phyloP scores from a whole-genome alignment of 768 basidiomycete genomes.

The Vararia minispora region DNA sequence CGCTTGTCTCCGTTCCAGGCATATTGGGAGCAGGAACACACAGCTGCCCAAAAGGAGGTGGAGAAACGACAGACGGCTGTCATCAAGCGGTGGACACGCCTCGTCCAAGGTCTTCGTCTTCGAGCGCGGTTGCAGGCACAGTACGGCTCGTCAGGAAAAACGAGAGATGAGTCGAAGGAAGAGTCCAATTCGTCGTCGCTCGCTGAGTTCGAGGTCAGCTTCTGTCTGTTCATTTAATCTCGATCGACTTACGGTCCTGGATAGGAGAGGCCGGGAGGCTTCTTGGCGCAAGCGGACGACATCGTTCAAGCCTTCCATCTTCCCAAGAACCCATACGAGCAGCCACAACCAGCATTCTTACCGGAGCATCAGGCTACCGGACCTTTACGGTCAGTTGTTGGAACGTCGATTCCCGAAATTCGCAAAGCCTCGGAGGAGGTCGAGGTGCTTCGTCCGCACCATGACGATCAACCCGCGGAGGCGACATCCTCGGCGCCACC shows the following conservation, averaged over 20 bases:
- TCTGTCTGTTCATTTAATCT: background rate
- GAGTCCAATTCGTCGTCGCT: no score
- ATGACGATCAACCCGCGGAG: no score
- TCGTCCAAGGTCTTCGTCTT: conserved; percentile 83
- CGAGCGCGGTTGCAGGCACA: conserved; percentile 73
- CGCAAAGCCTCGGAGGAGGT: no score
- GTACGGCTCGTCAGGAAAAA: no score
- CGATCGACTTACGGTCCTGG: background rate
- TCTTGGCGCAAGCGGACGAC: conserved; percentile 57
- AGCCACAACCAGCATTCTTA: no score
- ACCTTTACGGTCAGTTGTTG: no score
- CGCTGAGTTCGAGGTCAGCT: no score
- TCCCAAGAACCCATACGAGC: conserved; percentile 44
- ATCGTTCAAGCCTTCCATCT: conserved; percentile 66
- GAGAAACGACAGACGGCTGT: conserved; percentile 69
- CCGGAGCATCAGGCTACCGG: no score
- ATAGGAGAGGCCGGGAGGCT: conserved; percentile 34
- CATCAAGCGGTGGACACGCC: conserved; percentile 78
- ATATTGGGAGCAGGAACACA: conserved; percentile 71
- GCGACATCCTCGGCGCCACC: no score
- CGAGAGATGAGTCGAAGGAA: no score
- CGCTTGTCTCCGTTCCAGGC: conserved; percentile 39
- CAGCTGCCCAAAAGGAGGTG: conserved; percentile 65
- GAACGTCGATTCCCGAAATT: no score
- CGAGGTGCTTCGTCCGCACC: no score